These are phyloP conservation scores for Leptodontidium sp. DNA, from an alignment of 2,329 filamentous ascomycete species.

Conservation along the genomic window DNA sequence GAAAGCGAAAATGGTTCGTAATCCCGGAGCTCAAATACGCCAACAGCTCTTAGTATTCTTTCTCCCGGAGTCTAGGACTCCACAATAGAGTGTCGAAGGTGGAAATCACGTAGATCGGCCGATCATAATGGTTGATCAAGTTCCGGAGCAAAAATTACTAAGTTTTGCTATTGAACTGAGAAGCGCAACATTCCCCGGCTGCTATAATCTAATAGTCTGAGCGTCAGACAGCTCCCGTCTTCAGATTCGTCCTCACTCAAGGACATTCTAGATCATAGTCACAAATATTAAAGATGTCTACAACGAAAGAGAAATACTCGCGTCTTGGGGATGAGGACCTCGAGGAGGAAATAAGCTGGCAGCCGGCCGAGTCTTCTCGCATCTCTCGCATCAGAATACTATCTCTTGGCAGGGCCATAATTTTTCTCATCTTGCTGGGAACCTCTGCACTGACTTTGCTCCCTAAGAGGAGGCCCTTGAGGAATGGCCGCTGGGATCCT, in stretches of 20 bases:
- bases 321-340: not conserved
- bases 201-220: not conserved
- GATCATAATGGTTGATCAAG: not conserved
- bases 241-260: not conserved
- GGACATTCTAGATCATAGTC: not conserved
- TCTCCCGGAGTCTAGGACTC: not conserved
- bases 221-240: not conserved
- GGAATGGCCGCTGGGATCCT: constrained; percentile 22
- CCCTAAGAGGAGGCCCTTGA: constrained; percentile 2
- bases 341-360: not conserved
- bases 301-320: not conserved
- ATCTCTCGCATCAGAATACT: not conserved
- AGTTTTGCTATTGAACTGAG: not conserved
- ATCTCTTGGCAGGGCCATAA: not conserved
- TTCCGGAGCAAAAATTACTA: too few relatives aligned
- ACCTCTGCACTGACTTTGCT: not conserved
- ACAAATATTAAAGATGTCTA: not conserved
- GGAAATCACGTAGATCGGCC: not conserved
- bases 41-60: not conserved
- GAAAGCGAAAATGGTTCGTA: not conserved
- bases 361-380: not conserved
- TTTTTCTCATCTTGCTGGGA: not conserved
- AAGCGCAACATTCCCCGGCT: not conserved
- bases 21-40: not conserved
- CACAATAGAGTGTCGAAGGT: not conserved